Base-by-base conservation (phyloP, 345 rosid genomes). In the Orychophragmus violaceus region DNA sequence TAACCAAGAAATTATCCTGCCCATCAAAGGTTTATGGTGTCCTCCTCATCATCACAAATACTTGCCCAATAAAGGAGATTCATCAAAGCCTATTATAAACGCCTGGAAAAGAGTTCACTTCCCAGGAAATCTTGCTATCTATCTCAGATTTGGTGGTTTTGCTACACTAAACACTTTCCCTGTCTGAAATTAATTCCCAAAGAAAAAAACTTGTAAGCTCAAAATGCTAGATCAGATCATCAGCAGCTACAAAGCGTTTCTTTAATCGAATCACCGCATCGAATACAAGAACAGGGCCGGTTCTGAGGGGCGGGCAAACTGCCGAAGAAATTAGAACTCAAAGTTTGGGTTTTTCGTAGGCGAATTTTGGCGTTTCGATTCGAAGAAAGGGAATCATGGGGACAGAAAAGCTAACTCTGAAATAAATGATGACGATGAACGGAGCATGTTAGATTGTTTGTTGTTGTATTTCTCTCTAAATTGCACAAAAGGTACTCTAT, bases 1-100 rank as follows among this genome's bases (percentile, higher is more conserved):
- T 61, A 56, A 18, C 62, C 74, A 52, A 71, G 42, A 68, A 17
- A 19, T 25, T 53, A 35, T 72, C n/a, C n/a, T 72, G 71, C 72
- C 71, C 59, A 82, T 80, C 71, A 78, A 46, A 44, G 9, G n/a
- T 11, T 35, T 35, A 56, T 6, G 39, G 27, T 27, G 45, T n/a
- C n/a, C n/a, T 63, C 24, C 8, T 45, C 29, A 65, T 68, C 81
- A 19, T 73, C 75, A 39, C 66, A 57, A 29, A 14, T 63, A 48
- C 59, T 63, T 54, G 5, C 27, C 27, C 32, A 41, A 24, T 16
- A 24, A 2, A 57, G 13, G 1, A 67, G 39, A 28, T 66, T 46
- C 76, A 65, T n/a, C n/a, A n/a, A n/a, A n/a, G n/a, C n/a, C n/a
- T n/a, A n/a, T n/a, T n/a, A n/a, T n/a, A n/a, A n/a, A n/a, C n/a